Evolutionary conservation across 306 rosid genomes (phyloP), one percentile per base, ranked within the genome.

Genomic region (Trifolium fragiferum): DNA sequence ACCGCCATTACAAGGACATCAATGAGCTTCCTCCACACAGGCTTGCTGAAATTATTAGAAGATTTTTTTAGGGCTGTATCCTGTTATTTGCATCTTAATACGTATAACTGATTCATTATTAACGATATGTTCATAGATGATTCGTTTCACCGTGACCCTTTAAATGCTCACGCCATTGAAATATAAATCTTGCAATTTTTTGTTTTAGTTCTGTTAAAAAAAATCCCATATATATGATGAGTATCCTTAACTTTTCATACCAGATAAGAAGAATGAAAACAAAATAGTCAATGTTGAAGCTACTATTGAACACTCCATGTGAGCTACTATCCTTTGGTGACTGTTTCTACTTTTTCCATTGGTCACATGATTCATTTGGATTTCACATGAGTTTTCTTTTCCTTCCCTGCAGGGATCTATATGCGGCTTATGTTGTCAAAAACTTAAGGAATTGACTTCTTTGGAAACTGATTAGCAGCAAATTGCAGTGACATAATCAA

Each of bases 41-140:
- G 38, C 89, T 95, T 27, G 96, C 96, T 76, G 98, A 94, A 86
- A 94, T 94, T n/a, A n/a, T n/a, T 75, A 93, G 88, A 66, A 87
- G 96, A 32, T 95, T 95, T 84, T 95, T 95, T 76, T 97, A 95
- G 83, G 99, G 92, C 82, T 95, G 97, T 92, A 95, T 91, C 98
- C 96, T 50, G 53, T 62, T 76, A n/a, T n/a, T n/a, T n/a, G n/a
- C n/a, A n/a, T n/a, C n/a, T n/a, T n/a, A n/a, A n/a, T n/a, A n/a
- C n/a, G n/a, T n/a, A n/a, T n/a, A 35, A 35, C 54, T 25, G 50
- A 21, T 60, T 60, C 10, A 19, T 59, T 50, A 11, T 59, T 43
- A 32, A 66, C 46, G 12, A 30, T 62, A 18, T 37, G 14, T 37
- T 43, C 21, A 1, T 58, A 30, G 13, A 59, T 79, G 27, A 51